Evolutionary conservation across 345 rosid genomes (phyloP).

Genomic region (Corchorus capsularis): DNA sequence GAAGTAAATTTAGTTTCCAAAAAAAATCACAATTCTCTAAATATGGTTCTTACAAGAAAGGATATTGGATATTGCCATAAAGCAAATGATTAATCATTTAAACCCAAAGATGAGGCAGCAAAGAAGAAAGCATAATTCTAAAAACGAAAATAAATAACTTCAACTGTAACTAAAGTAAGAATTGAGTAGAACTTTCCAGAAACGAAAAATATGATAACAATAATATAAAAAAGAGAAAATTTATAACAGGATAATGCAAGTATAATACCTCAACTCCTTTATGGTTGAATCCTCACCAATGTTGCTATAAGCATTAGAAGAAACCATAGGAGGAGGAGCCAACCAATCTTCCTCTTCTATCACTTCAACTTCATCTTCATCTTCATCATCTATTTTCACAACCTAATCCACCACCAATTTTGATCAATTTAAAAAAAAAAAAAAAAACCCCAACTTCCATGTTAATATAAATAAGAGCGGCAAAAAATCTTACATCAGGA

Average conservation of each 20-base stretch:
- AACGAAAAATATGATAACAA: background rate
- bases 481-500: background rate
- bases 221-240: background rate
- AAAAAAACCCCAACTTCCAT: background rate
- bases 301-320: conserved; percentile 23
- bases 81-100: background rate
- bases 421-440: background rate
- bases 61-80: background rate
- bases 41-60: background rate
- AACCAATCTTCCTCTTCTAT: conserved; percentile 72
- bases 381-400: conserved; percentile 37
- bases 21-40: background rate
- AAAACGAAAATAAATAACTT: background rate
- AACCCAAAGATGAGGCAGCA: background rate
- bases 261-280: conserved; percentile 61
- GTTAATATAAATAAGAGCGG: background rate
- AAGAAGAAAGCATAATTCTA: background rate
- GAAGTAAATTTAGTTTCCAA: background rate
- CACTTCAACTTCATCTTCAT: conserved; percentile 39
- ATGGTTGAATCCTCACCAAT: conserved; percentile 59
- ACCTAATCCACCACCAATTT: conserved; percentile 28
- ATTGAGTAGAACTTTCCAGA: background rate
- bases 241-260: background rate
- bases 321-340: conserved; percentile 61
- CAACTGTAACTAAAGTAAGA: background rate